phyloP scores from a whole-genome alignment of 257 asterid species.

The Linaria vulgaris region DNA sequence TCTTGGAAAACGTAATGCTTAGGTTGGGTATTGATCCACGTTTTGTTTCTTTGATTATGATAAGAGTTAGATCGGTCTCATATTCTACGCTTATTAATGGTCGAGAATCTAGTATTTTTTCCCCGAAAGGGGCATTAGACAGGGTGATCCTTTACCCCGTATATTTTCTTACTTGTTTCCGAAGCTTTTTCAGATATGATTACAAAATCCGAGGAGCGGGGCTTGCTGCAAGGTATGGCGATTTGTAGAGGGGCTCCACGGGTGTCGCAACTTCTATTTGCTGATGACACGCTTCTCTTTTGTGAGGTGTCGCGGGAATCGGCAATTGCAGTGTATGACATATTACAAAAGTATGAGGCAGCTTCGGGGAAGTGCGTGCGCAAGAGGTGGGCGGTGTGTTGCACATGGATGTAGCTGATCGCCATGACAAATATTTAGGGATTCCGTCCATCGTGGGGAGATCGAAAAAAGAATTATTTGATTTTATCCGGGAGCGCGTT shows the following conservation, averaged over 20 bases:
- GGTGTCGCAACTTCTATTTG: background rate
- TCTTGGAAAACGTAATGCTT: background rate
- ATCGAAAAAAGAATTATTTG: no score
- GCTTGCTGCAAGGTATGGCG: background rate
- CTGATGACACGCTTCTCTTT: background rate
- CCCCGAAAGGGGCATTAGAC: background rate
- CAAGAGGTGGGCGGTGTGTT: no score
- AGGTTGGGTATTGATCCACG: background rate
- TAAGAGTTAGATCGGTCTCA: background rate
- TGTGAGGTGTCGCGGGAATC: background rate
- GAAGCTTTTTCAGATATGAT: background rate
- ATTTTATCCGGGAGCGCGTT: no score
- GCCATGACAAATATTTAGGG: no score
- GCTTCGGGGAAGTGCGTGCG: no score
- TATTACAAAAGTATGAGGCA: background rate
- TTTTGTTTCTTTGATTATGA: background rate
- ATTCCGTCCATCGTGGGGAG: no score
- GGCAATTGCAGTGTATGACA: background rate
- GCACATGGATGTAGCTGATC: no score
- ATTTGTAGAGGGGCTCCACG: background rate
- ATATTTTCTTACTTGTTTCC: background rate
- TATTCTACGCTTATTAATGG: background rate
- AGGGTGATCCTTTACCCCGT: constrained; percentile 7
- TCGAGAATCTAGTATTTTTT: background rate
- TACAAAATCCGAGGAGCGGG: background rate